A percentile compares a stretch with the other conserved stretches of the same genome.
These are phyloP conservation scores for Nepenthes gracilis DNA, from an alignment of 148 eudicot species.

Conservation along the genomic window DNA sequence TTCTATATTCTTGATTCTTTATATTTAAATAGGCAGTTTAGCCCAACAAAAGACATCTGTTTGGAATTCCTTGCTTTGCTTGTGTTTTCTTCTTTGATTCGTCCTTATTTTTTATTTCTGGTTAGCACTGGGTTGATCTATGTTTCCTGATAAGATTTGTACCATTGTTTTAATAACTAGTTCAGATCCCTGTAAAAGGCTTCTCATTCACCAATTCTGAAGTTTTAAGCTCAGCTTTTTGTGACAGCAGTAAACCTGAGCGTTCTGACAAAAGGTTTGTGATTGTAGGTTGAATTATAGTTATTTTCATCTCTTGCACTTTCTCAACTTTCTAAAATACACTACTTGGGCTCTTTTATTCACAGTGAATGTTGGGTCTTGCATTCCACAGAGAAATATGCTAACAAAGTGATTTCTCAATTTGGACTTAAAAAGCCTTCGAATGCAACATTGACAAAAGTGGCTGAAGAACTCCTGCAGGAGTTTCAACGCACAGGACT, in stretches of 20 bases:
- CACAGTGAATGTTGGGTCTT: conserved; percentile 84
- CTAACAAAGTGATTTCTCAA: conserved; percentile 54
- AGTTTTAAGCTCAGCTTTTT: conserved; percentile 59
- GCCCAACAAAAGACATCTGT: no score
- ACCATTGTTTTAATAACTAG: neutral
- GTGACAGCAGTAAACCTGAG: conserved; percentile 92
- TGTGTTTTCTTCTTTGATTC: no score
- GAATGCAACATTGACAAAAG: conserved; percentile 32
- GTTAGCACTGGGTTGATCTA: neutral
- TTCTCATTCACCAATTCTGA: conserved; percentile 59
- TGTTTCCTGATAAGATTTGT: conserved; percentile 1
- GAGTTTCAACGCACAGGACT: conserved; percentile 65
- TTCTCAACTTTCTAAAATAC: conserved; percentile 3
- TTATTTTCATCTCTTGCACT: conserved; percentile 3
- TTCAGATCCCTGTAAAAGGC: conserved; percentile 66
- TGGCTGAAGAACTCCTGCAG: conserved; percentile 63
- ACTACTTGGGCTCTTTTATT: conserved; percentile 2
- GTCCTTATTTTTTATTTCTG: neutral
- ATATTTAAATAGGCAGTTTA: no score
- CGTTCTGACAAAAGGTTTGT: conserved; percentile 59
- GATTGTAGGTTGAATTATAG: neutral
- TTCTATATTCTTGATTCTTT: no score
- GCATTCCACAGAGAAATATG: conserved; percentile 77
- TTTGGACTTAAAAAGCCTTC: conserved; percentile 74
- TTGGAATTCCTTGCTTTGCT: no score